Evolutionary conservation across 164 flowering plant genomes (phyloP).

Genomic region (Platanus orientalis): DNA sequence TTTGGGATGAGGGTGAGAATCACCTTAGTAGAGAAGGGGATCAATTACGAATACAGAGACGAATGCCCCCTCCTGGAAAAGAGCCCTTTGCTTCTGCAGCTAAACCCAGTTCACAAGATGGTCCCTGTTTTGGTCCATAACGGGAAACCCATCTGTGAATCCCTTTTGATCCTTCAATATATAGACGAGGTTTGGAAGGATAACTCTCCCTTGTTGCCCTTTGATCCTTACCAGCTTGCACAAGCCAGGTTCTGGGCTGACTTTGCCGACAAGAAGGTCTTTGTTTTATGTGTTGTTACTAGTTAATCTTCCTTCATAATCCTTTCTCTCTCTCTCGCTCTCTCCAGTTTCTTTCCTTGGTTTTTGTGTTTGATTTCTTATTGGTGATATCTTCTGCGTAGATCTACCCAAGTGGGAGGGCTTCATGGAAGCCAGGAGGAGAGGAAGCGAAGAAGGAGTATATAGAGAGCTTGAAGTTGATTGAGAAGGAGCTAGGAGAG

Average conservation of each 20-base stretch:
- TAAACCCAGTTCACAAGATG: slow-evolving; percentile 5
- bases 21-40: not conserved
- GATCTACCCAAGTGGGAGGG: not conserved
- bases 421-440: not conserved
- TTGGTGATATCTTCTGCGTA: not conserved
- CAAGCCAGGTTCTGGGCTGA: slow-evolving; percentile 6
- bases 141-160: slow-evolving; percentile 2
- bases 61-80: not conserved
- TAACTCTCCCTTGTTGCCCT: slow-evolving; percentile 1
- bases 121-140: slow-evolving; percentile 5
- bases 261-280: not conserved
- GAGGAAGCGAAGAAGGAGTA: slow-evolving; percentile 1
- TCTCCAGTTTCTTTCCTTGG: not conserved
- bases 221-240: not conserved
- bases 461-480: not conserved
- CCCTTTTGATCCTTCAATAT: not conserved
- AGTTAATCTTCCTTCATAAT: not conserved
- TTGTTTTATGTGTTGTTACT: too few relatives aligned
- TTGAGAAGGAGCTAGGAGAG: not conserved
- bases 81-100: slow-evolving; percentile 3
- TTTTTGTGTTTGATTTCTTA: not conserved
- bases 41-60: slow-evolving; percentile 1
- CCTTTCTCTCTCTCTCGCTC: not conserved
- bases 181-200: slow-evolving; percentile 8
- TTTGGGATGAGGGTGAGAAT: slow-evolving; percentile 12